Base-by-base conservation (phyloP, 176 grass and related monocot genomes). In the Musa troglodytarum region DNA sequence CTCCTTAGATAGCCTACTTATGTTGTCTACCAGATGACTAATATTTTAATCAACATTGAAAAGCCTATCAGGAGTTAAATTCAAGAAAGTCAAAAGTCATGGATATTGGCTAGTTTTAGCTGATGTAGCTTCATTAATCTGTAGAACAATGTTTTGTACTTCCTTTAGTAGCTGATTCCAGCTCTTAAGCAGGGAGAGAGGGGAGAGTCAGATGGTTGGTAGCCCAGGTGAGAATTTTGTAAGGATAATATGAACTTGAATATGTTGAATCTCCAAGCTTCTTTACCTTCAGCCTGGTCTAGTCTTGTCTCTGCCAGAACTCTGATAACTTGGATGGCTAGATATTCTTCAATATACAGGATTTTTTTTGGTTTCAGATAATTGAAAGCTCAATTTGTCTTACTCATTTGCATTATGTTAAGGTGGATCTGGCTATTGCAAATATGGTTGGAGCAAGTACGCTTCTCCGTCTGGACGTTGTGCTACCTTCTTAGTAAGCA, bases 381-480 rank as follows among this genome's bases (percentile, higher is more conserved):
- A n/a, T 52, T 79, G 56, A 65, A 56, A 65, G 52, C 28, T 73
- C 11, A 9, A 68, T 85, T 80, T 20, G 71, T 74, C 43, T 74
- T 63, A 61, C 59, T 62, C 43, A 74, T 64, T 52, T 81, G 49
- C 16, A 63, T 52, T 69, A 53, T 85, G 74, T 78, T 50, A 83
- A 98, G 95, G 95, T 86, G 95, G 95, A 79, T 98, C 95, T 15
- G 95, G 94, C 50, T 98, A 98, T 72, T 98, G 90, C 76, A 98
- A 98, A 78, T 98, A 87, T 81, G 94, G 94, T 70, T 91, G 94
- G 94, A 98, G 94, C 94, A 98, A 98, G 76, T 93, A 84, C 14
- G 84, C 66, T 79, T 92, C 88, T 86, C 94, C 95, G 68, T 91
- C 90, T 75, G 95, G 90, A 17, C 95, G 95, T 7, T 98, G 90